Base-by-base conservation (phyloP, 306 rosid species). In the Cicer yamashitae region DNA sequence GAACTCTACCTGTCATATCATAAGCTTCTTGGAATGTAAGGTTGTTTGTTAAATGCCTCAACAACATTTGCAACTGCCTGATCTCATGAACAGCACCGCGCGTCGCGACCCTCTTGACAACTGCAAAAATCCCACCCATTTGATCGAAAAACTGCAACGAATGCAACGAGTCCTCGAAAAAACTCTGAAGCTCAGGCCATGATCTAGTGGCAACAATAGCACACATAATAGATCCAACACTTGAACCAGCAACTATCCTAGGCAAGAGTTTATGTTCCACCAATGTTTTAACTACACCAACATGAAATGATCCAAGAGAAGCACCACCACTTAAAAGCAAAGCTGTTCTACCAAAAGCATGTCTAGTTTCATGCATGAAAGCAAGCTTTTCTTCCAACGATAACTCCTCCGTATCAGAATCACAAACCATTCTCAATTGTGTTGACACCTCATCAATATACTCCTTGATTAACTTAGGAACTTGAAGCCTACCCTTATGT, bases 1-100 rank as follows among this genome's bases (percentile, higher is more conserved):
- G 96, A 84, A 92, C 83, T 79, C 97, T 88, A 69, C 99, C 99
- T 12, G 97, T 92, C 96, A 94, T 90, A 81, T 94, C 99, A 77
- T 92, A 94, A 40, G 99, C 97, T 83, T 94, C 99, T 85, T 94
- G 99, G 77, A 94, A 94, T 5, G 99, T 94, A 70, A 94, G 96
- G 73, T 92, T 92, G 83, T 94, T 92, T 1, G 99, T 94, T 34
- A 94, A 82, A 76, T 88, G 84, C 86, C 99, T 90, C 73, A 94
- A 64, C 99, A 94, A 87, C 81, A 90, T 84, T 71, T 94, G 97
- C 89, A 94, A 81, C 38, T 94, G 96, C 56, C 97, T 81, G 76
- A 94, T 94, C 86, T 94, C 99, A 51, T 94, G 99, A 77, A 94
- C 89, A 38, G 97, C 99, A 7, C 99, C 97, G 2, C 46, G 84